Evolutionary conservation across 495 filamentous ascomycete species (phyloP).

Genomic region (Podospora anserina): DNA sequence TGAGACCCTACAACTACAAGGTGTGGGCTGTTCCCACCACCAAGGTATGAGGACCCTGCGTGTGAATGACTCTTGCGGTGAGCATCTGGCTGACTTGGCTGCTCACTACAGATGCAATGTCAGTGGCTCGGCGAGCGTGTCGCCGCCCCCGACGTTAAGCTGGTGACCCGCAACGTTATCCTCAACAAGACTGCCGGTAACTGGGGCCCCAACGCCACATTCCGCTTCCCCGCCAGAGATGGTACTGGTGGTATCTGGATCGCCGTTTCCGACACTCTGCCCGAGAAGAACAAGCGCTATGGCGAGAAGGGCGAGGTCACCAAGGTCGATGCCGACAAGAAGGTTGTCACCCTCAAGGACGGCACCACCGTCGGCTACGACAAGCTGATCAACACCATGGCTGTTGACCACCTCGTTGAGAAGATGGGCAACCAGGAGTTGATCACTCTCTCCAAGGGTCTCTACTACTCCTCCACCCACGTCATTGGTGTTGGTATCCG

Average conservation of each 20-base stretch:
- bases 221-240: conserved; percentile 94
- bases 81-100: conserved; percentile 7
- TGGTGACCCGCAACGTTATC: conserved; percentile 89
- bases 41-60: conserved; percentile 61
- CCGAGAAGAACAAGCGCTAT: conserved; percentile 85
- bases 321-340: conserved; percentile 79
- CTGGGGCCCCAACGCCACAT: conserved; percentile 98
- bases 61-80: conserved; percentile 2
- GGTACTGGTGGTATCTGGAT: conserved; percentile 99
- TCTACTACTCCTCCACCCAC: conserved; percentile 97
- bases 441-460: conserved; percentile 75
- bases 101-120: conserved; percentile 93
- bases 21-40: conserved; percentile 98
- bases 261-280: conserved; percentile 89
- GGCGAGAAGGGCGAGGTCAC: conserved; percentile 79
- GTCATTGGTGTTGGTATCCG: conserved; percentile 95
- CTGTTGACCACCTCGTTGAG: conserved; percentile 84
- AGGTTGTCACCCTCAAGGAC: conserved; percentile 76
- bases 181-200: conserved; percentile 93
- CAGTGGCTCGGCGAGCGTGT: conserved; percentile 98
- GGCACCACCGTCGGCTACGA: conserved; percentile 89
- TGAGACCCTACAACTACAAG: conserved; percentile 99
- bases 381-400: conserved; percentile 95
- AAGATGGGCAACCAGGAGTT: conserved; percentile 84
- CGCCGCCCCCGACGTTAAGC: conserved; percentile 94